phyloP scores from a whole-genome alignment of 2,329 filamentous ascomycete species.

The Tolypocladium paradoxum region DNA sequence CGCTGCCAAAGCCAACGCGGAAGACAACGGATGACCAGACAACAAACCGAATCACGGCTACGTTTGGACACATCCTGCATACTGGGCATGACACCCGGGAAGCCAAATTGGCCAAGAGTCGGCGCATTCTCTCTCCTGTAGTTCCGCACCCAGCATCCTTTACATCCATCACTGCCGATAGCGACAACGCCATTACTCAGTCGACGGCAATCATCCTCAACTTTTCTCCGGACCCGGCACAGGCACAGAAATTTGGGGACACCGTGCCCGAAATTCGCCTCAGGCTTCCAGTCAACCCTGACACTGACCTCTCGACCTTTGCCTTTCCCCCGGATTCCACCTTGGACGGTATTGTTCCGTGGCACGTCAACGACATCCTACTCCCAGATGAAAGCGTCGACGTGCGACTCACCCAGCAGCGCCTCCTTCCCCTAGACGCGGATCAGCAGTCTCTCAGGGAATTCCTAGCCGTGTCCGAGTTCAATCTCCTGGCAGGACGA shows the following conservation, averaged over 20 bases:
- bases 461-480: slow-evolving; percentile 33
- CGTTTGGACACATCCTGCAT: slow-evolving; percentile 43
- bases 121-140: slow-evolving; percentile 31
- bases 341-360: slow-evolving; percentile 18
- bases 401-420: slow-evolving; percentile 28
- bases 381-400: slow-evolving; percentile 37
- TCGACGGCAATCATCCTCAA: slow-evolving; percentile 31
- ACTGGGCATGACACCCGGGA: slow-evolving; percentile 6
- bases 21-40: not conserved
- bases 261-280: slow-evolving; percentile 16
- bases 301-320: slow-evolving; percentile 16
- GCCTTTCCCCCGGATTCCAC: slow-evolving; percentile 17
- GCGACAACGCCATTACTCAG: slow-evolving; percentile 12
- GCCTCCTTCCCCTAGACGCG: slow-evolving; percentile 27
- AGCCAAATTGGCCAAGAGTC: slow-evolving; percentile 4
- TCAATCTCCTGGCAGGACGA: slow-evolving; percentile 32
- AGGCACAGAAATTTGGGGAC: not conserved
- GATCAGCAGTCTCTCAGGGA: slow-evolving; percentile 24
- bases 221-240: slow-evolving; percentile 27
- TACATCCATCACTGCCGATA: slow-evolving; percentile 21
- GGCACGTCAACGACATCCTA: slow-evolving; percentile 29
- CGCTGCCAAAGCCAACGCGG: not conserved
- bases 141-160: slow-evolving; percentile 37
- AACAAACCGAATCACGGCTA: slow-evolving; percentile 23
- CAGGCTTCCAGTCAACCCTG: slow-evolving; percentile 17